Base-by-base conservation (phyloP, 2,329 filamentous ascomycete species). In the Pseudogymnoascus sp. region DNA sequence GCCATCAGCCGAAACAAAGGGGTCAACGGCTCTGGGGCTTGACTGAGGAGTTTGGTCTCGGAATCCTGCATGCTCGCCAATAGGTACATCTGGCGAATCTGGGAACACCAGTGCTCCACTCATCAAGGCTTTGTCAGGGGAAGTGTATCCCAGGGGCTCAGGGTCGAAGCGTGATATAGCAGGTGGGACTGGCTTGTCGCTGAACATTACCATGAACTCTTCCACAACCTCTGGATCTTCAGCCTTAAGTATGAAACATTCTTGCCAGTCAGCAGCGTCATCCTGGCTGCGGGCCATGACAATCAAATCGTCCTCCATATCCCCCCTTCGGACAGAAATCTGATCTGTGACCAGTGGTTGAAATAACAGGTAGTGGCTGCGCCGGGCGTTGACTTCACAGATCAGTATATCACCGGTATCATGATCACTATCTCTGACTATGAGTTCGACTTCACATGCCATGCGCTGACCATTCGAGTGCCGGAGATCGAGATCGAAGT, bases 391-490 rank as follows among this genome's bases (percentile, higher is more conserved):
- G n/a, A 92, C 85, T 74, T 97, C 92, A 67, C 93, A 92, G 63
- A 99, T 88, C 21, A 99, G 82, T n/a, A 99, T 73, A 73, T 99
- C 94, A 6, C 93, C 92, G 59, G 83, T 78, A 65, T 88, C 83
- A 2, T 83, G 83, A 37, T 83, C 80, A 59, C 84, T 83, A 71
- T 97, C 93, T 71, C 94, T 85, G 66, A 93, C 83, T 12, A 97
- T 81, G 31, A 99, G 73, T 73, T 99, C 94, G 14, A 96, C 85
- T 68, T 90, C 89, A 72, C 94, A 97, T 69, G 91, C 91, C 49
- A 99, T 81, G 64, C 92, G 82, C 72, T 97, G 93, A 1, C 93
- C 92, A 70, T 85, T 96, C 1, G 93, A 96, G 74, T 99, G 94
- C 60, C 83, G 81, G 12, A 99, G 76, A 64, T 92, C 88, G 68